Evolutionary conservation across 169 alveolate genomes (phyloP).

Genomic region (Theileria sp.): DNA sequence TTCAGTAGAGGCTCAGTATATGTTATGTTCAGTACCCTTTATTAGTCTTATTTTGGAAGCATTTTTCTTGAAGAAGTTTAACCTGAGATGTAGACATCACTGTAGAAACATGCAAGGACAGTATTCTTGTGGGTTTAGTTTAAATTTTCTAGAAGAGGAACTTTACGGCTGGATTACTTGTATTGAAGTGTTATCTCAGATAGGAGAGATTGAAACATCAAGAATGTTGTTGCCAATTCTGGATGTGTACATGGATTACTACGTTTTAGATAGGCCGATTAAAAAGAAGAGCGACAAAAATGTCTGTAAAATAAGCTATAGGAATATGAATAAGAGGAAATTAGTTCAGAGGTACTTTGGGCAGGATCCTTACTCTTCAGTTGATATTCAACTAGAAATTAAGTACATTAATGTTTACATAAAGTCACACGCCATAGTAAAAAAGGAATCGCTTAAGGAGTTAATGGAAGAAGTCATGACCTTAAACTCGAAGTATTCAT

Average conservation of each 20-base stretch:
- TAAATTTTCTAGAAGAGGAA: slow-evolving; percentile 38
- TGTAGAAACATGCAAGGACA: neutral
- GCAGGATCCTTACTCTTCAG: neutral
- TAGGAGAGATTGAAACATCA: slow-evolving; percentile 33
- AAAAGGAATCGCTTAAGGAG: slow-evolving; percentile 4
- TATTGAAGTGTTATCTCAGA: slow-evolving; percentile 40
- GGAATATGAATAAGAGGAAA: slow-evolving; percentile 3
- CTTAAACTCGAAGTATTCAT: neutral
- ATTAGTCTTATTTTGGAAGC: neutral
- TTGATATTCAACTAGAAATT: slow-evolving; percentile 22
- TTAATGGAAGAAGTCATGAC: slow-evolving; percentile 20
- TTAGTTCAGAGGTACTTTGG: slow-evolving; percentile 28
- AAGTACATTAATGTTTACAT: slow-evolving; percentile 27
- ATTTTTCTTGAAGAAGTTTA: neutral
- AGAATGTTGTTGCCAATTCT: slow-evolving; percentile 36
- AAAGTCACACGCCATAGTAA: neutral
- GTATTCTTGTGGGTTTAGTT: neutral
- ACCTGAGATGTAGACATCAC: slow-evolving; percentile 17
- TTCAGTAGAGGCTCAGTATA: neutral
- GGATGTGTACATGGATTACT: slow-evolving; percentile 31
- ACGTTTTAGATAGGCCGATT: neutral
- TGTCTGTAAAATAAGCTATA: neutral
- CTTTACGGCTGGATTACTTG: slow-evolving; percentile 60
- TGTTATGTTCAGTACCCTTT: slow-evolving; percentile 9
- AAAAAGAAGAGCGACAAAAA: slow-evolving; percentile 20